Conservation (phyloP, 176 grass and related monocot genomes). For the Oryza meyeriana region DNA sequence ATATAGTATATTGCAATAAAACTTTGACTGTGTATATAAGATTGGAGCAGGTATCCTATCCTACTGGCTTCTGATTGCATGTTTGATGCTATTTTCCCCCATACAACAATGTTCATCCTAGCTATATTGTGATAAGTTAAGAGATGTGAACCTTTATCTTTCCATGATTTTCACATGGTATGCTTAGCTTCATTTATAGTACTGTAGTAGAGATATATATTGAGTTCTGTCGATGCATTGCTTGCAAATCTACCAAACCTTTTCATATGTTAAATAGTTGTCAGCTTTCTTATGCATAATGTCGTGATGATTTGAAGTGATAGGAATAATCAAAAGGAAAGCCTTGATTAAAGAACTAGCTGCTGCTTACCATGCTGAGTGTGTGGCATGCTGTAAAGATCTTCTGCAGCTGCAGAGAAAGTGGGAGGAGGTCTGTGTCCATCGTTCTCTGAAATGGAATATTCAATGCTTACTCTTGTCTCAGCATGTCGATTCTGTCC, state of each 20-base stretch:
- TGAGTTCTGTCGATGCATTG: neutral
- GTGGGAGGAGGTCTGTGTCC: constrained; percentile 61
- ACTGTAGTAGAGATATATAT: neutral
- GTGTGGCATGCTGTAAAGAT: constrained; percentile 57
- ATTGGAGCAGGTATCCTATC: neutral
- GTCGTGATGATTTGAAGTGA: constrained; percentile 55
- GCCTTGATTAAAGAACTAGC: constrained; percentile 87
- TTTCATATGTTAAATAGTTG: neutral
- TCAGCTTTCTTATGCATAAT: neutral
- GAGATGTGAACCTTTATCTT: neutral
- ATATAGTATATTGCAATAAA: neutral
- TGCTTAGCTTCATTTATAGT: neutral
- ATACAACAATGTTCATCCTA: neutral
- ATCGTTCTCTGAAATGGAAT: neutral
- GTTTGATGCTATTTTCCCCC: neutral
- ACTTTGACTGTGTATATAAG: neutral
- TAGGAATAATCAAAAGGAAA: constrained; percentile 89
- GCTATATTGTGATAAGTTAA: neutral
- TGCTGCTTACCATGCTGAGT: constrained; percentile 63
- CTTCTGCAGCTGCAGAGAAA: constrained; percentile 75
- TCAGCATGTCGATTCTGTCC: neutral
- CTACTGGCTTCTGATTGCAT: neutral
- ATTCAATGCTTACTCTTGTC: too few relatives aligned
- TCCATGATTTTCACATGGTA: neutral
- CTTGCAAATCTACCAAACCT: neutral